Base-by-base conservation (phyloP, 371 early-diverging fungal species). In the Mucor racemosus region DNA sequence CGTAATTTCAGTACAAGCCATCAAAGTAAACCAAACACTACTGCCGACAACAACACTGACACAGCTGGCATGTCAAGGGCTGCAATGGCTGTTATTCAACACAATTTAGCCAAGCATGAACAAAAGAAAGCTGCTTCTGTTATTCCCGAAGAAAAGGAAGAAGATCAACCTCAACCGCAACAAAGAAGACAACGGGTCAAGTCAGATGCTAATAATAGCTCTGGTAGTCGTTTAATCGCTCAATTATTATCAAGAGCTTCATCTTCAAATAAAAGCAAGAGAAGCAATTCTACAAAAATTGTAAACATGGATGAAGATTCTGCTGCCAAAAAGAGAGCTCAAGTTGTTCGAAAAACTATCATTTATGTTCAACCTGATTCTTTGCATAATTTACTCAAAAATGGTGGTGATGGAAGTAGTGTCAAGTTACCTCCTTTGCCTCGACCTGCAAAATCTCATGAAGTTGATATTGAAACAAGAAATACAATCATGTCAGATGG, bases 361-460 rank as follows among this genome's bases (percentile, higher is more conserved):
- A 84, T 84, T 54, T 84, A 84, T 53, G 80, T 82, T 1, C 76
- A 76, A 21, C 83, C 84, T 1, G 76, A 84, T 59, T 75, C 80
- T 4, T 38, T 76, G 1, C 64, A 67, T 57, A 44, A 64, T 42
- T 26, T 64, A 4, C 35, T 72, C 4, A 72, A 72, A 17, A 53
- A 67, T 21, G 64, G 60, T 34, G 67, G 59, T 4, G 17, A 35
- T 21, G 54, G 62, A 0, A 55, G 35, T 31, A 65, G 33, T 7
- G 19, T 19, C n/a, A 42, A 63, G 9, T 38, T 56, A 13, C 54
- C 64, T 13, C 62, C 63, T 4, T 34, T 54, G 6, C 62, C 67
- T 8, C 21, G 38, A 13, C 66, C 42, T 19, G 35, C 11, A 11
- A 46, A 55, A 55, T 33, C 31, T 35, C 31, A 55, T 8, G 35